Percentiles rank a stretch among this genome's conserved stretches.
Evolutionary conservation across 2,329 filamentous ascomycete species (phyloP).

Genomic region (Neopestalotiopsis sp.): DNA sequence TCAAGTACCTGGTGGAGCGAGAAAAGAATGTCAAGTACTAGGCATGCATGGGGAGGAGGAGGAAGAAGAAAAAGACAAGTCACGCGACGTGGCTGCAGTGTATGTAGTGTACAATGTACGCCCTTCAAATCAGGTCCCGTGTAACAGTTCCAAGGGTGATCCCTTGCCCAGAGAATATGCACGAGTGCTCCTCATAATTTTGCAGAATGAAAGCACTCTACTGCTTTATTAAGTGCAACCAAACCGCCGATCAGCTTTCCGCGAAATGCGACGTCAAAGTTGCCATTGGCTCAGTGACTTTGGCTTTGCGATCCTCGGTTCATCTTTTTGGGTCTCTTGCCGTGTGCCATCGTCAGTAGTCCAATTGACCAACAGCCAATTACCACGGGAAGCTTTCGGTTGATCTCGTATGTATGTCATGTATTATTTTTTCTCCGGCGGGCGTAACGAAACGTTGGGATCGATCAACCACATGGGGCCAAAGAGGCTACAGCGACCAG

Average conservation of each 20-base stretch:
- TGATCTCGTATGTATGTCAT: not conserved
- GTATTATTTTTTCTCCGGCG: not conserved
- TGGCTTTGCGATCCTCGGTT: not conserved
- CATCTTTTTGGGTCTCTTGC: not conserved
- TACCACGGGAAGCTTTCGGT: not conserved
- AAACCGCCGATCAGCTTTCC: not conserved
- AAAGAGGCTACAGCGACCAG: not conserved
- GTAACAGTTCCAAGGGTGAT: not conserved
- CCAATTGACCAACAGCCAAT: no score
- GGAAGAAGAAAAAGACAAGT: not conserved
- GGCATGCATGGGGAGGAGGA: not conserved
- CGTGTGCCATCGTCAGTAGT: not conserved
- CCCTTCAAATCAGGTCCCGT: not conserved
- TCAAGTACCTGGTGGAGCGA: not conserved
- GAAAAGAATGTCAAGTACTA: not conserved
- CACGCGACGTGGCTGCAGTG: not conserved
- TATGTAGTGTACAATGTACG: not conserved
- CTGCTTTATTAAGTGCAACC: not conserved
- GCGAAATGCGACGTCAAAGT: not conserved
- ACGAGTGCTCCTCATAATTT: not conserved
- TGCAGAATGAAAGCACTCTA: conserved; percentile 1
- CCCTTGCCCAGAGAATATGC: not conserved
- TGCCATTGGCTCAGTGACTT: not conserved
- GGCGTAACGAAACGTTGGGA: not conserved
- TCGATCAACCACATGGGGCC: not conserved